A percentile compares a stretch with the other conserved stretches of the same genome.
These are phyloP conservation scores for Botrytis tulipae DNA, from an alignment of 2,329 filamentous ascomycete species.

Conservation along the genomic window DNA sequence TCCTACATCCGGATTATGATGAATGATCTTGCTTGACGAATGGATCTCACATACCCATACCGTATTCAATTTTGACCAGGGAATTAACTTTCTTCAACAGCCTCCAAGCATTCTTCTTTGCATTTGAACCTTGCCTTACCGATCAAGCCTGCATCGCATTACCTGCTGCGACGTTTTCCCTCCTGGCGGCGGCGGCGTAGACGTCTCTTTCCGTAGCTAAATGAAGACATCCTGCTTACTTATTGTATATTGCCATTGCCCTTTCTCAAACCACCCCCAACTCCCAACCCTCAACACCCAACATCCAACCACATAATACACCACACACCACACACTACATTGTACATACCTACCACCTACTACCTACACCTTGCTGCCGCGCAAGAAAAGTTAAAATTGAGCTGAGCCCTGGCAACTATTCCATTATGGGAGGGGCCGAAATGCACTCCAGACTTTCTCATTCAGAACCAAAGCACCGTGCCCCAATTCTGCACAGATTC, in stretches of 20 bases:
- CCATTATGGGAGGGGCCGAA: neutral
- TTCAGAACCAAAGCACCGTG: neutral
- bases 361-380: neutral
- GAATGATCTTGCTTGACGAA: conserved; percentile 9
- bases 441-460: conserved; percentile 15
- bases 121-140: conserved; percentile 19
- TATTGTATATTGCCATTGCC: conserved; percentile 6
- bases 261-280: neutral
- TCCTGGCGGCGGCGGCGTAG: conserved; percentile 18
- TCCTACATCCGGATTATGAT: conserved; percentile 3
- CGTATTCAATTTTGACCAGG: neutral
- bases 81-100: neutral
- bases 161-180: conserved; percentile 19
- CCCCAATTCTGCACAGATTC: neutral
- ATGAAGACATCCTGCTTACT: neutral
- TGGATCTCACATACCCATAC: neutral
- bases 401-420: neutral
- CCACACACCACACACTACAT: neutral
- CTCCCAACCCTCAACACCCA: neutral
- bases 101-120: conserved; percentile 16
- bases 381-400: conserved; percentile 4
- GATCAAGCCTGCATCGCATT: conserved; percentile 20
- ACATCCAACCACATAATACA: neutral
- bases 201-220: neutral
- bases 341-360: neutral